Evolutionary conservation across 208 protist species (phyloP).

Genomic region (Leptomonas pyrrhocoris): DNA sequence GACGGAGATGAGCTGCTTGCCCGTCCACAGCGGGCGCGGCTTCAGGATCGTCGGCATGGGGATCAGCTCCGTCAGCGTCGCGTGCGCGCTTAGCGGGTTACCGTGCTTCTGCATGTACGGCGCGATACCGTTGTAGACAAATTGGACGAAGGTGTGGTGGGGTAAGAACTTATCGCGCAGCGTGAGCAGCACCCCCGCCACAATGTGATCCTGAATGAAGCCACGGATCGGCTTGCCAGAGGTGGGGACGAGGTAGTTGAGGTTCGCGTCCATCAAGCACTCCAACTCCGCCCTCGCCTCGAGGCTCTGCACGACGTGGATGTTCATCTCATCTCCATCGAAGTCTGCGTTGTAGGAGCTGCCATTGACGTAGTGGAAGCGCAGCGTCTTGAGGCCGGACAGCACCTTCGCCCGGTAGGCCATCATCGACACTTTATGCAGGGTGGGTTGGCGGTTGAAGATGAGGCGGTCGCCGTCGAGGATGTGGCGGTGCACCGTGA

Average conservation of each 20-base stretch:
- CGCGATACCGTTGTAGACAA: constrained; percentile 91
- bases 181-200: constrained; percentile 97
- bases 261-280: constrained; percentile 94
- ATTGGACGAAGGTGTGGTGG: constrained; percentile 90
- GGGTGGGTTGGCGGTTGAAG: constrained; percentile 99
- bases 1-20: constrained; percentile 97
- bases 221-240: constrained; percentile 98
- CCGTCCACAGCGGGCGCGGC: constrained; percentile 95
- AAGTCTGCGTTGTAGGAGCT: constrained; percentile 99
- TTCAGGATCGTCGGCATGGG: constrained; percentile 94
- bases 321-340: constrained; percentile 99
- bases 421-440: constrained; percentile 99
- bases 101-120: constrained; percentile 79
- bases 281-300: constrained; percentile 95
- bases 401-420: constrained; percentile 95
- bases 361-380: constrained; percentile 99
- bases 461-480: constrained; percentile 97
- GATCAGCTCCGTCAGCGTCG: constrained; percentile 77
- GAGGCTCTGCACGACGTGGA: constrained; percentile 98
- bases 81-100: constrained; percentile 36
- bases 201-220: constrained; percentile 99
- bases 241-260: constrained; percentile 97
- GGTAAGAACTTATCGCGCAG: constrained; percentile 96
- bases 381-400: constrained; percentile 95
- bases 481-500: constrained; percentile 97